Base-by-base conservation (phyloP, 208 protist species). In the Leishmania amazonensis region DNA sequence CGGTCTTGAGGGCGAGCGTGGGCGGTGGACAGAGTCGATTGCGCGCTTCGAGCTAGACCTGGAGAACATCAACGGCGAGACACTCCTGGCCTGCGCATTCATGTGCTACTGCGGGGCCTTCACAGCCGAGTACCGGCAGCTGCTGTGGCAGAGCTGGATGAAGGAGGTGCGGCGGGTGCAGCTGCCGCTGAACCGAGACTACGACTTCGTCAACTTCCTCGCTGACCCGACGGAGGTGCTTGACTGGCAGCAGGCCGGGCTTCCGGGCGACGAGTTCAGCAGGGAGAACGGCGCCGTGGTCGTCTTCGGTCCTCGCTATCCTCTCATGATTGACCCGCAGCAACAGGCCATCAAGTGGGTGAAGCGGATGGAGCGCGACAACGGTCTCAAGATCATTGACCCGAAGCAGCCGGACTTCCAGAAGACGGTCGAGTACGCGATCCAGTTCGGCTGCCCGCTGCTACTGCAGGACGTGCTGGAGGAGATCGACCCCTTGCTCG, bases 261-360 rank as follows among this genome's bases (percentile, higher is more conserved):
- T 99, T 0, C 98, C 99, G 0, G 91, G 93, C 7, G 99, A 99
- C 85, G 93, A 96, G 76, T 99, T 99, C 90, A 98, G 93, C 82
- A 88, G 89, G 75, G 97, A 99, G 90, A 99, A 99, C 89, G 99
- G 98, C 75, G 93, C 99, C n/a, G 89, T 99, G 35, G 99, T 99
- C 9, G 99, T 96, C 47, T 90, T 93, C 58, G 97, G 96, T 35
- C 90, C 93, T 49, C 96, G 98, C 79, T 99, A 99, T 93, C 99
- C 99, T 40, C 94, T 99, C 35, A 99, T 99, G 95, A 99, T 99
- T 81, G 99, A 99, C 88, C 99, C 99, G 62, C 99, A 99, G 92
- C 94, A 95, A 85, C 99, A 99, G 92, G 99, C 99, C 8, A 99
- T 99, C 86, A 99, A 99, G 91, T 99, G 99, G 99, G 96, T 99